These are phyloP conservation scores for Wickerhamiella kurtzmanii DNA, from an alignment of 805 yeast species.

Conservation along the genomic window DNA sequence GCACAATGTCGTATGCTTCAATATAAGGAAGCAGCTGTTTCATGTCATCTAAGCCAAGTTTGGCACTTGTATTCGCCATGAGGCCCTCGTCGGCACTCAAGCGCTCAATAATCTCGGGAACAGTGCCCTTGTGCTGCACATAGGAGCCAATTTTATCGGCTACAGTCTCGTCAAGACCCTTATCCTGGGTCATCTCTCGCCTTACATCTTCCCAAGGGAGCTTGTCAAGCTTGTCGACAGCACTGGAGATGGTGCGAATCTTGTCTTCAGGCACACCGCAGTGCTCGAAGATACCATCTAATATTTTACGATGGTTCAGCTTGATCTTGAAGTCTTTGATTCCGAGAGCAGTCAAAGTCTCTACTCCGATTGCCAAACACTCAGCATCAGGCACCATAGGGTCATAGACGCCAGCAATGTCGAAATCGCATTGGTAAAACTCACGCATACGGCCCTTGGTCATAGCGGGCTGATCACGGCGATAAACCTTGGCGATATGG, in stretches of 20 bases:
- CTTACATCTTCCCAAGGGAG: constrained; percentile 90
- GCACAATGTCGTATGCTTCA: constrained; percentile 63
- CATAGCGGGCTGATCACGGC: constrained; percentile 99
- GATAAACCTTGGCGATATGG: constrained; percentile 95
- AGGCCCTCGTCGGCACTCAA: constrained; percentile 48
- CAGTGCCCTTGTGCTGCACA: constrained; percentile 64
- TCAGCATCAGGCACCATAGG: constrained; percentile 96
- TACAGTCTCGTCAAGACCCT: constrained; percentile 78
- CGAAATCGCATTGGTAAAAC: constrained; percentile 97
- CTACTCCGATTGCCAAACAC: constrained; percentile 63
- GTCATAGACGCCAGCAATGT: constrained; percentile 87
- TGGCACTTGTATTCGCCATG: constrained; percentile 55
- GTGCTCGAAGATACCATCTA: constrained; percentile 89
- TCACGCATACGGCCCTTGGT: constrained; percentile 99
- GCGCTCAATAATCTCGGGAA: constrained; percentile 32
- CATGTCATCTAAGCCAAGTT: constrained; percentile 73
- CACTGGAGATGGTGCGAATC: constrained; percentile 82
- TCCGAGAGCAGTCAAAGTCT: constrained; percentile 74
- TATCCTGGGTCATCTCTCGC: constrained; percentile 83
- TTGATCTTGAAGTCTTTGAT: constrained; percentile 82
- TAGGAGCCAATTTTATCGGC: constrained; percentile 89
- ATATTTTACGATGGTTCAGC: constrained; percentile 85
- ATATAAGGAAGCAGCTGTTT: constrained; percentile 56
- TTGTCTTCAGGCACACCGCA: constrained; percentile 93
- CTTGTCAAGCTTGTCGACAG: constrained; percentile 94